These are phyloP conservation scores for Wickerhamomyces sydowiorum DNA, from an alignment of 805 yeast genomes.

Conservation along the genomic window DNA sequence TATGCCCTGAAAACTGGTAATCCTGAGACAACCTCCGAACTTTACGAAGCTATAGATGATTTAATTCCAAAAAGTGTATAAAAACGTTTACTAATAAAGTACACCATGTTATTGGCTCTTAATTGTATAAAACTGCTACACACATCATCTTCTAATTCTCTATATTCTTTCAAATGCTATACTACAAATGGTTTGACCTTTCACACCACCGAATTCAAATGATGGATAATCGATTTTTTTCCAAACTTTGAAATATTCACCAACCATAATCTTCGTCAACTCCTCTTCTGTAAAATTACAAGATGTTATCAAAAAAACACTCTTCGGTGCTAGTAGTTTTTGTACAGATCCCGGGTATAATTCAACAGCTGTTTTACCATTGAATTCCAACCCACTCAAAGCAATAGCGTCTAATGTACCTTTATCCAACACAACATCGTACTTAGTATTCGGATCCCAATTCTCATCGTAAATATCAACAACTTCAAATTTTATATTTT, in stretches of 20 bases:
- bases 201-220: conserved; percentile 83
- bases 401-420: conserved; percentile 98
- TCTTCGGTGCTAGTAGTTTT: conserved; percentile 47
- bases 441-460: conserved; percentile 35
- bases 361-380: conserved; percentile 42
- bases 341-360: conserved; percentile 59
- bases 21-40: conserved; percentile 50
- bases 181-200: conserved; percentile 85
- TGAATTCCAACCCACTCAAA: conserved; percentile 54
- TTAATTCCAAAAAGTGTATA: conserved; percentile 17
- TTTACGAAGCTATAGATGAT: conserved; percentile 44
- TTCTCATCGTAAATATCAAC: conserved; percentile 57
- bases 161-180: conserved; percentile 59
- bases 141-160: not conserved
- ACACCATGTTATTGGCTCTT: too few species aligned
- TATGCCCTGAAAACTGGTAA: conserved; percentile 73
- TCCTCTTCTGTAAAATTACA: conserved; percentile 91
- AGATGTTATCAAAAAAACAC: conserved; percentile 73
- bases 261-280: conserved; percentile 46
- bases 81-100: not conserved
- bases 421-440: conserved; percentile 81
- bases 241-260: conserved; percentile 49
- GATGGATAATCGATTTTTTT: conserved; percentile 69
- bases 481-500: conserved; percentile 45
- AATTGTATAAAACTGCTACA: not conserved